phyloP scores from a whole-genome alignment of 1,284 basidiomycete species.

The Tremellales sp. region DNA sequence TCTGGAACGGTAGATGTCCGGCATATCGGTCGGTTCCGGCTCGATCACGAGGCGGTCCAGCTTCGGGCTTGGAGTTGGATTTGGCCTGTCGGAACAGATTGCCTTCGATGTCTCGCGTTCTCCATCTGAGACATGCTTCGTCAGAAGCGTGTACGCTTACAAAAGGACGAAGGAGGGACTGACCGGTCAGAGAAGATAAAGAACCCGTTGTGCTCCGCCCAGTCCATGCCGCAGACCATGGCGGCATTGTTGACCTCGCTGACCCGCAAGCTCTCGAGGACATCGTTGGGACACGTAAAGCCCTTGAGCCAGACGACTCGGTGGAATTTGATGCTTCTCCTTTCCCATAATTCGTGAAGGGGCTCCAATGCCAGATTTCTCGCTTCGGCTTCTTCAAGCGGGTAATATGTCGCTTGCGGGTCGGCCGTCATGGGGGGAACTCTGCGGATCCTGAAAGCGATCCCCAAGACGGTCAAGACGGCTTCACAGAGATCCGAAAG shows the following conservation, averaged over 20 bases:
- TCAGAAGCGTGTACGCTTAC: neutral
- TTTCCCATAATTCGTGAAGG: constrained; percentile 71
- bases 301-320: constrained; percentile 94
- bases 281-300: constrained; percentile 94
- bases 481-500: constrained; percentile 88
- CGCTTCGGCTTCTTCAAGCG: constrained; percentile 85
- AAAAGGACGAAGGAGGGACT: constrained; percentile 19
- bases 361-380: constrained; percentile 87
- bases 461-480: constrained; percentile 80
- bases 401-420: constrained; percentile 82
- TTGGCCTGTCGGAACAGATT: constrained; percentile 94
- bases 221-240: constrained; percentile 98
- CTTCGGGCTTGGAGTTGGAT: constrained; percentile 82
- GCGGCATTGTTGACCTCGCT: constrained; percentile 83
- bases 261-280: constrained; percentile 86
- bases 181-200: constrained; percentile 95
- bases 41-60: constrained; percentile 80
- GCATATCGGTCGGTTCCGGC: constrained; percentile 75
- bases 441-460: constrained; percentile 82
- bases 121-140: constrained; percentile 61
- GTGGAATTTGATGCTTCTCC: constrained; percentile 73
- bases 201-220: constrained; percentile 92
- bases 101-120: constrained; percentile 89
- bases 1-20: constrained; percentile 89
- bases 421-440: constrained; percentile 85